A percentile compares a stretch with the other conserved stretches of the same genome.
Conservation (phyloP, 176 grass and related monocot genomes). For the Ananas comosus region DNA sequence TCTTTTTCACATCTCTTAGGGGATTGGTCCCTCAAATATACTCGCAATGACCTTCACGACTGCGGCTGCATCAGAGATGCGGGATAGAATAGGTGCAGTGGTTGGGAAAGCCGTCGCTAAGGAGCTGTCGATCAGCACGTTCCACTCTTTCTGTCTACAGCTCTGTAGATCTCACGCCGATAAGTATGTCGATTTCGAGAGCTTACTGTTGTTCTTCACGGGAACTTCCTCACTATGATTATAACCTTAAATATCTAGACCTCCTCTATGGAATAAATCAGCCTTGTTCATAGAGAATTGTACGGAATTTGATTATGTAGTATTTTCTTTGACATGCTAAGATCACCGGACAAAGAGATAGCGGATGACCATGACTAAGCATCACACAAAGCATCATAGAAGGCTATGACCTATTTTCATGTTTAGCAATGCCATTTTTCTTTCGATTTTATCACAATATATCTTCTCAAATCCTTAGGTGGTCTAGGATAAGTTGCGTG, state of each 20-base stretch:
- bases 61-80: slow-evolving; percentile 84
- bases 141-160: slow-evolving; percentile 94
- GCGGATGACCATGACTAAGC: no score
- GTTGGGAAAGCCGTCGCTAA: slow-evolving; percentile 77
- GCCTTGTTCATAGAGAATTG: no score
- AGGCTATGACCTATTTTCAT: no score
- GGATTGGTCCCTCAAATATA: slow-evolving; percentile 59
- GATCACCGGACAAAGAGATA: no score
- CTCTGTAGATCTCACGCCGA: slow-evolving; percentile 82
- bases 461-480: no score
- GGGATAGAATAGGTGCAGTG: slow-evolving; percentile 66
- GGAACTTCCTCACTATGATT: background rate
- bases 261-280: background rate
- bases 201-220: background rate
- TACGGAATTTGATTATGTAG: no score
- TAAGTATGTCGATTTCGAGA: slow-evolving; percentile 41
- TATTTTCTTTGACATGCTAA: no score
- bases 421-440: no score
- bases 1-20: slow-evolving; percentile 27
- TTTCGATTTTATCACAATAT: no score
- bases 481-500: no score
- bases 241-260: background rate
- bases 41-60: slow-evolving; percentile 97
- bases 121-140: slow-evolving; percentile 82
- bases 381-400: no score